These are phyloP conservation scores for Moricandia arvensis DNA, from an alignment of 345 rosid genomes.

Conservation along the genomic window DNA sequence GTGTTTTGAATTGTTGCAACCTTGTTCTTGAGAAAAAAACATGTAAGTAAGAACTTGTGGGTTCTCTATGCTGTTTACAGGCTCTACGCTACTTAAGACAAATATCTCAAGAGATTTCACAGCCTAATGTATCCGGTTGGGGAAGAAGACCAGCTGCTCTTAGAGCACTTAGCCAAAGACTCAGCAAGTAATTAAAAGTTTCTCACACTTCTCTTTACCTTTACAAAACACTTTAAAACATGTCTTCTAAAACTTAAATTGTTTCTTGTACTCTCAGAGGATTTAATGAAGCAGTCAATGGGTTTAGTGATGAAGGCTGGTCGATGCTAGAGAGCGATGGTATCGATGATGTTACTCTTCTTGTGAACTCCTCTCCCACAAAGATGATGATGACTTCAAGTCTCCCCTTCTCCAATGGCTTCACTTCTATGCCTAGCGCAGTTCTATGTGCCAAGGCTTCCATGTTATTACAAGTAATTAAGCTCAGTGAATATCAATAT, in stretches of 20 bases:
- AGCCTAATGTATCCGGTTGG: constrained; percentile 79
- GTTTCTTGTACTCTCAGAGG: constrained; percentile 52
- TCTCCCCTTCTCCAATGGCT: constrained; percentile 66
- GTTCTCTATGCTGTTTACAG: constrained; percentile 37
- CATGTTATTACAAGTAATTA: constrained; percentile 80
- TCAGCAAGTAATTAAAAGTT: constrained; percentile 60
- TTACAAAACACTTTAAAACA: not conserved
- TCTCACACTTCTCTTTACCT: constrained; percentile 14
- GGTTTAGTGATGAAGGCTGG: constrained; percentile 95
- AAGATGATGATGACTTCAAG: constrained; percentile 72
- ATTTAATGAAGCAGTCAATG: constrained; percentile 93
- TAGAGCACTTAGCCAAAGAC: constrained; percentile 81
- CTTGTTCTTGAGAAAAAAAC: not conserved
- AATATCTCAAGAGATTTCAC: constrained; percentile 91
- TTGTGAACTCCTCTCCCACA: constrained; percentile 80
- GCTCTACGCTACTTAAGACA: constrained; percentile 92
- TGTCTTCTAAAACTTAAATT: not conserved
- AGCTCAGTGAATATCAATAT: constrained; percentile 6
- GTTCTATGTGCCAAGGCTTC: constrained; percentile 95
- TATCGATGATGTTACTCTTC: constrained; percentile 87
- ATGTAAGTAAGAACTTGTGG: not conserved
- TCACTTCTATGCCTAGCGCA: constrained; percentile 67
- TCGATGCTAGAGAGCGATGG: constrained; percentile 91
- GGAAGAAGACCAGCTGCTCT: constrained; percentile 95
- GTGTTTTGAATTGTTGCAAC: not conserved